Base-by-base conservation (phyloP, 129 eudicot species). In the Lactuca sativa region DNA sequence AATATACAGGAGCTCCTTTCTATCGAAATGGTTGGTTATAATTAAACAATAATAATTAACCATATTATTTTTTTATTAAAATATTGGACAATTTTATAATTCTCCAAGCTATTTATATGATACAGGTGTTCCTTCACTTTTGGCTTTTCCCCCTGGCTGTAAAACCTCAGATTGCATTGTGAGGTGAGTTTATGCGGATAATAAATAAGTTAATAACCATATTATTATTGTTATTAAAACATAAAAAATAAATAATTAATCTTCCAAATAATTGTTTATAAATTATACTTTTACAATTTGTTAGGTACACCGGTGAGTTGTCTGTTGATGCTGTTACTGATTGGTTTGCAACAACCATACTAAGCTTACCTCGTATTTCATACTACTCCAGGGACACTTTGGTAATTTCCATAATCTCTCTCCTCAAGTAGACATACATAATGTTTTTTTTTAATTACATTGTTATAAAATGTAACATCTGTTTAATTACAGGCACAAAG, bases 321-420 rank as follows among this genome's bases (percentile, higher is more conserved):
- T 93, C 99, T 74, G 95, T 93, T 81, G 97, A 93, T 90, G 88
- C 87, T 10, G 81, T 93, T 63, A 85, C 95, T 36, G 97, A 93
- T 62, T 93, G 95, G 95, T 77, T 93, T 80, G 86, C 95, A 47
- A 85, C 93, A 64, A 71, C 59, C 64, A 73, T 93, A 73, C 84
- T 93, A 69, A 78, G 73, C 67, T 72, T 93, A 74, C 99, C 99
- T 68, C 95, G 99, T 36, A 90, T 93, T 69, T 75, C 77, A 15
- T 93, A 86, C 76, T 85, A 86, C 76, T 81, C 99, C 5, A 93
- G 76, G 77, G 99, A 93, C 71, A 72, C 99, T 16, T 12, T 93
- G 99, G 99, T 93, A 93, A 80, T 67, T 47, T 41, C 14, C 15
- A n/a, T n/a, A 34, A 64, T 54, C 5, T 48, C 13, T 57, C 43